Evolutionary conservation across 208 protist genomes (phyloP).

Genomic region (Acanthamoeba quina): DNA sequence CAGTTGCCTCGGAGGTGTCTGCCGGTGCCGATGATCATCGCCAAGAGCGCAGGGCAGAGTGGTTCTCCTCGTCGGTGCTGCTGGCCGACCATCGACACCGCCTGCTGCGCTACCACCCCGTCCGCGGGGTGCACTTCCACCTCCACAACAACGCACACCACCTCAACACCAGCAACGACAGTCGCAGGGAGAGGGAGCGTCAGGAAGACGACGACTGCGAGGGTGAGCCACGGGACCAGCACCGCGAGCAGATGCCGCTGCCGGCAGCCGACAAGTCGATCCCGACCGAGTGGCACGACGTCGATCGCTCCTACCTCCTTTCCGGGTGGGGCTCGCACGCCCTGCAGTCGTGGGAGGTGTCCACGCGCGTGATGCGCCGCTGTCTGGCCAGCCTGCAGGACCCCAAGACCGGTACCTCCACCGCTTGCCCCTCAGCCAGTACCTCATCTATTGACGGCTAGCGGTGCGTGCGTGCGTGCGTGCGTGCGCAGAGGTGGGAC

Average conservation of each 20-base stretch:
- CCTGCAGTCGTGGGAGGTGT: conserved; percentile 2
- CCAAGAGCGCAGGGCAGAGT: neutral
- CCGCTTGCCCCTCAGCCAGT: neutral
- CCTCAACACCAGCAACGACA: too few relatives aligned
- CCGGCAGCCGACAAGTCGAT: neutral
- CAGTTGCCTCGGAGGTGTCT: neutral
- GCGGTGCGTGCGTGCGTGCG: neutral
- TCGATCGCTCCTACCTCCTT: neutral
- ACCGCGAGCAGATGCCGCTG: neutral
- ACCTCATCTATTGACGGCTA: too few relatives aligned
- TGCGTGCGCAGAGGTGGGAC: neutral
- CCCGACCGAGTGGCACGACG: neutral
- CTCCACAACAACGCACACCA: neutral
- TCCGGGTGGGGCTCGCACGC: neutral
- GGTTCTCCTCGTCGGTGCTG: neutral
- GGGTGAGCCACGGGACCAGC: neutral
- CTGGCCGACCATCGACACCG: neutral
- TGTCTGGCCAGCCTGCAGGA: conserved; percentile 20
- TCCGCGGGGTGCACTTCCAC: neutral
- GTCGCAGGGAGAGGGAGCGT: too few relatives aligned
- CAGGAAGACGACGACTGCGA: neutral
- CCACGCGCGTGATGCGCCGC: conserved; percentile 6
- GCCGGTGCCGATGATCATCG: neutral
- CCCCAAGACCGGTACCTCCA: neutral
- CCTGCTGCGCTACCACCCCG: neutral